Conservation (phyloP, 2,329 filamentous ascomycete species). For the Penicillium frequentans region DNA sequence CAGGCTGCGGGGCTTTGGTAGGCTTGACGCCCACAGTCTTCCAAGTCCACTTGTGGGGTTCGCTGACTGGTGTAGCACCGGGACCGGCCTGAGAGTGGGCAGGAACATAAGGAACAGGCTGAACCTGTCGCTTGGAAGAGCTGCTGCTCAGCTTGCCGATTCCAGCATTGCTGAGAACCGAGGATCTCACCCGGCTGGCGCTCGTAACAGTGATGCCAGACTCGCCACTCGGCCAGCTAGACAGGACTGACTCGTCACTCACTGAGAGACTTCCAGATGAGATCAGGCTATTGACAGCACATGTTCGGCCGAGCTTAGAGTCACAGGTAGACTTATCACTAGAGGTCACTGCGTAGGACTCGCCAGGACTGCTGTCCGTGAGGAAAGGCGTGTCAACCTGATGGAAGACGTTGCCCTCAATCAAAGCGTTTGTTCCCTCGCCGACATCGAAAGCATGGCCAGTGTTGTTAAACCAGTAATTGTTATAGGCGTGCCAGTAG, state of each 20-base stretch:
- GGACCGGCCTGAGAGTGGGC: slow-evolving; percentile 10
- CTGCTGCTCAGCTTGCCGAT: slow-evolving; percentile 22
- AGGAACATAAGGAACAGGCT: background rate
- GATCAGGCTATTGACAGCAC: slow-evolving; percentile 29
- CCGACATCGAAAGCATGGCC: slow-evolving; percentile 48
- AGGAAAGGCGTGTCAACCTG: slow-evolving; percentile 40
- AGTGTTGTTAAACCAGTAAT: slow-evolving; percentile 40
- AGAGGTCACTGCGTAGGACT: slow-evolving; percentile 28
- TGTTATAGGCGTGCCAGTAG: slow-evolving; percentile 52
- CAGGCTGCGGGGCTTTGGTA: background rate
- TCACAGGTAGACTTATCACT: slow-evolving; percentile 20
- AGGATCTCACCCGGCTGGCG: slow-evolving; percentile 26
- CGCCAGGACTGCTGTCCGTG: slow-evolving; percentile 26
- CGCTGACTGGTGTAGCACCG: slow-evolving; percentile 9
- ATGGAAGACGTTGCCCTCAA: slow-evolving; percentile 51
- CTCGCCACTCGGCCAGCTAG: slow-evolving; percentile 32
- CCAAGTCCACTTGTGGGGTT: slow-evolving; percentile 13
- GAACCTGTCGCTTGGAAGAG: slow-evolving; percentile 7
- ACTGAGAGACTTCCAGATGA: slow-evolving; percentile 31
- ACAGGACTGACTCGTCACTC: slow-evolving; percentile 28
- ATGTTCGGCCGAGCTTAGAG: slow-evolving; percentile 28
- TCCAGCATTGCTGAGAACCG: slow-evolving; percentile 33
- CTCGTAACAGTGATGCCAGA: slow-evolving; percentile 27
- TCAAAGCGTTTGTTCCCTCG: slow-evolving; percentile 27
- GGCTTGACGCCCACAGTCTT: slow-evolving; percentile 11